Conservation (phyloP, 1,139 yeast species). For the Taiozyma sp. region DNA sequence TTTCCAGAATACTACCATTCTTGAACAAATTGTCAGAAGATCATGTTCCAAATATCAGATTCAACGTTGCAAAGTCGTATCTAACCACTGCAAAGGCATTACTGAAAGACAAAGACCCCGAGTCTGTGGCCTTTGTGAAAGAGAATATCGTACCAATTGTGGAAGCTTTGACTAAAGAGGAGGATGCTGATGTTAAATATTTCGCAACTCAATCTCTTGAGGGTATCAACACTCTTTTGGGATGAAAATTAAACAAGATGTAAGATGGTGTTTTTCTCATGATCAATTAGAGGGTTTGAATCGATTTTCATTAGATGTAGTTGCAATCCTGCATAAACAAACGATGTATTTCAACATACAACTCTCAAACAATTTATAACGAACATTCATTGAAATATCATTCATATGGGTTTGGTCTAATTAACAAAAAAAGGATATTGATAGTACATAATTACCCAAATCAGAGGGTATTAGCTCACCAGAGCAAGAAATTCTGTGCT, state of each 20-base stretch:
- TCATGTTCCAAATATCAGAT: slow-evolving; percentile 90
- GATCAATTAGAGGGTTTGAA: not conserved
- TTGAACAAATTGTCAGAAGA: slow-evolving; percentile 68
- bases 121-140: slow-evolving; percentile 39
- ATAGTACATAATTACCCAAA: not conserved
- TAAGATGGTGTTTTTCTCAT: not conserved
- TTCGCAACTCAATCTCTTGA: slow-evolving; percentile 65
- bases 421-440: not conserved
- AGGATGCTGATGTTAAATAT: slow-evolving; percentile 86
- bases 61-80: slow-evolving; percentile 89
- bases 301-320: not conserved
- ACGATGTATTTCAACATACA: too few species aligned
- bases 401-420: too few species aligned
- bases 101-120: slow-evolving; percentile 16
- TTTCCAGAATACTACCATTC: slow-evolving; percentile 73
- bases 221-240: slow-evolving; percentile 12
- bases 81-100: slow-evolving; percentile 54
- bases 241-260: not conserved
- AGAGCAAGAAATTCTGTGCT: not conserved
- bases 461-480: not conserved
- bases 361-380: not conserved
- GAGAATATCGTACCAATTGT: slow-evolving; percentile 60
- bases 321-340: too few species aligned
- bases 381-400: not conserved
- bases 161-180: slow-evolving; percentile 62